Evolutionary conservation across 23 red algal genomes (phyloP), one percentile per base, ranked within the genome.

Genomic region (Gracilaria vermiculophylla): DNA sequence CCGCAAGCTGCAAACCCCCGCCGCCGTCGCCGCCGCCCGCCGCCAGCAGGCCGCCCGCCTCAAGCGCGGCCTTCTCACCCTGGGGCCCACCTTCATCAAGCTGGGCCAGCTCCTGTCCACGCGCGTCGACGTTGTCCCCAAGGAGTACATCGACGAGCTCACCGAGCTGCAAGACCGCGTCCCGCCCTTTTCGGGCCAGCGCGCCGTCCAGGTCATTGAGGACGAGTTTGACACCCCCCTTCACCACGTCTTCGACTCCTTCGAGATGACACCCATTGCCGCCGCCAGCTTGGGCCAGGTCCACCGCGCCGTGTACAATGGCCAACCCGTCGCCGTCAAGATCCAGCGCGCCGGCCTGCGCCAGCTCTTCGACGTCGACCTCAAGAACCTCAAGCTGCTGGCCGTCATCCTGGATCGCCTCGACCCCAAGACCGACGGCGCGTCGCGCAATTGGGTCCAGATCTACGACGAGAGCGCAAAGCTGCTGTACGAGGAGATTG

Each of bases 31-130:
- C 20, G 24, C 19, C 21, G 35, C 50, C 51, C 65, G 94, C 20
- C 43, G 58, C 39, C 20, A 16, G 7, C 76, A 79, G 16, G 83
- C 92, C 45, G 81, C 32, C 17, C n/a, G 25, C 20, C 55, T 95
- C 6, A 89, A 81, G 85, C 34, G 50, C 25, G 83, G 92, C 23
- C 62, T 95, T 34, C 58, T 95, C 21, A 40, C 49, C 0, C 85
- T 95, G 3, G 93, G 96, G n/a, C 96, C 96, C 40, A 98, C 96
- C 13, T 98, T 98, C 75, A 98, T 98, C 54, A 98, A 98, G 58
- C 50, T 98, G 39, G 96, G 96, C 5, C 96, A 98, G 81, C 81
- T 95, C 19, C 42, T 94, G 55, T 92, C 85, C 41, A 98, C 94
- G 61, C 86, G 96, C 43, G 89, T 94, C 29, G 96, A 98, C 43